phyloP scores from a whole-genome alignment of 2,329 filamentous ascomycete species.

The Xylariaceae sp. region DNA sequence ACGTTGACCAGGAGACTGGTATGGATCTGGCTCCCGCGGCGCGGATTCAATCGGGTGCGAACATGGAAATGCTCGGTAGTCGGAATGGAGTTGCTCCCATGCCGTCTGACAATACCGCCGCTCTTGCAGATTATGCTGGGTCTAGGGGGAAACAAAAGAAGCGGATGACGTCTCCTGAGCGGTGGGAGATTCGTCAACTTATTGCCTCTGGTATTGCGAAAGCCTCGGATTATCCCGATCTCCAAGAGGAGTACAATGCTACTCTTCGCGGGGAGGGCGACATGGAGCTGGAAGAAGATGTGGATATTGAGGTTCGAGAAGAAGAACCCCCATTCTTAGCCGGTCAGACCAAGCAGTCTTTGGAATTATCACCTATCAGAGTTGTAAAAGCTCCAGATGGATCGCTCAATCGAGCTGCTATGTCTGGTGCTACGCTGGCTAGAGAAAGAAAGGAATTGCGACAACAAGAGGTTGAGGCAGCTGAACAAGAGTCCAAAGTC shows the following conservation, averaged over 20 bases:
- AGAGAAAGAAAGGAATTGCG: slow-evolving; percentile 86
- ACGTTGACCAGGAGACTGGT: slow-evolving; percentile 86
- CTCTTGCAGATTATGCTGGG: slow-evolving; percentile 57
- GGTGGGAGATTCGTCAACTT: slow-evolving; percentile 95
- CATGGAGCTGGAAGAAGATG: slow-evolving; percentile 89
- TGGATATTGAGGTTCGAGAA: slow-evolving; percentile 94
- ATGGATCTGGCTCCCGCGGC: slow-evolving; percentile 74
- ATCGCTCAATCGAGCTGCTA: slow-evolving; percentile 94
- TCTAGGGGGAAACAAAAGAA: slow-evolving; percentile 66
- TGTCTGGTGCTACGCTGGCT: slow-evolving; percentile 82
- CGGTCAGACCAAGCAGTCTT: slow-evolving; percentile 91
- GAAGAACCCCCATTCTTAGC: slow-evolving; percentile 95
- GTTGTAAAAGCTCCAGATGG: slow-evolving; percentile 97
- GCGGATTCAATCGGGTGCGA: slow-evolving; percentile 81
- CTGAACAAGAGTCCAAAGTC: slow-evolving; percentile 70
- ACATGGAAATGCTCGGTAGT: slow-evolving; percentile 71
- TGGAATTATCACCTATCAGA: slow-evolving; percentile 90
- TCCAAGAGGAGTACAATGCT: slow-evolving; percentile 89
- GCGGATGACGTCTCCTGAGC: slow-evolving; percentile 89
- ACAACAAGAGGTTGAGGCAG: slow-evolving; percentile 79
- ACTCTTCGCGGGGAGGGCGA: slow-evolving; percentile 80
- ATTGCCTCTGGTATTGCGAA: slow-evolving; percentile 94
- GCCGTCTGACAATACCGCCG: slow-evolving; percentile 47
- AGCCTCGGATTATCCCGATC: slow-evolving; percentile 86
- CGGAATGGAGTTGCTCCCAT: slow-evolving; percentile 47